phyloP scores from a whole-genome alignment of 164 flowering plant species.

The Kingdonia uniflora region DNA sequence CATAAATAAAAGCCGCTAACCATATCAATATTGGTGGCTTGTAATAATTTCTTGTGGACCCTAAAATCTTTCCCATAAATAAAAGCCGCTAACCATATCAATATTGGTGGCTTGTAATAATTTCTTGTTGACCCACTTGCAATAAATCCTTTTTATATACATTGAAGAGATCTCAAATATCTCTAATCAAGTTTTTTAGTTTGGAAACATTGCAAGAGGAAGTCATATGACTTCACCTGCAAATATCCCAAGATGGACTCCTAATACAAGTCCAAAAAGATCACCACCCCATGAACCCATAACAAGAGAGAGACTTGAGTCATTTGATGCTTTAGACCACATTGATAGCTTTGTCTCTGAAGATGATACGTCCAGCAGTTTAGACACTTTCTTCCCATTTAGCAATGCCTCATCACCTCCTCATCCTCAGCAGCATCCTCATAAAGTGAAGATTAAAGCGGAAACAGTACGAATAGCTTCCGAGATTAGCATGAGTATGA shows the following conservation, averaged over 20 bases:
- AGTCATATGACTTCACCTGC: background rate
- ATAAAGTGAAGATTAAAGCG: background rate
- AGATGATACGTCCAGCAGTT: background rate
- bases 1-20: no score
- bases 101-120: no score
- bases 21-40: no score
- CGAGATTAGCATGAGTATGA: background rate
- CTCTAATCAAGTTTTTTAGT: no score
- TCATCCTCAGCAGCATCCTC: background rate
- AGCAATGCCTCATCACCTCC: background rate
- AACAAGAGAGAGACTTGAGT: background rate
- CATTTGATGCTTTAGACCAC: no score
- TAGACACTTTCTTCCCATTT: background rate
- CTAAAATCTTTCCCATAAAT: no score
- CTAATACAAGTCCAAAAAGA: background rate
- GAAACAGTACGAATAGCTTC: background rate
- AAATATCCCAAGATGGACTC: constrained; percentile 1
- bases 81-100: no score
- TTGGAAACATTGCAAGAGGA: no score
- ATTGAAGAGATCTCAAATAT: no score
- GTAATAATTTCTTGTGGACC: no score
- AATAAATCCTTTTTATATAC: no score
- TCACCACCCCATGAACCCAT: background rate
- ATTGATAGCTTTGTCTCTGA: background rate
- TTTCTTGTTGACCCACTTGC: no score